Percentiles rank a stretch among this genome's conserved stretches.
Conservation (phyloP, 805 yeast species). For the Teunomyces gatunensis region DNA sequence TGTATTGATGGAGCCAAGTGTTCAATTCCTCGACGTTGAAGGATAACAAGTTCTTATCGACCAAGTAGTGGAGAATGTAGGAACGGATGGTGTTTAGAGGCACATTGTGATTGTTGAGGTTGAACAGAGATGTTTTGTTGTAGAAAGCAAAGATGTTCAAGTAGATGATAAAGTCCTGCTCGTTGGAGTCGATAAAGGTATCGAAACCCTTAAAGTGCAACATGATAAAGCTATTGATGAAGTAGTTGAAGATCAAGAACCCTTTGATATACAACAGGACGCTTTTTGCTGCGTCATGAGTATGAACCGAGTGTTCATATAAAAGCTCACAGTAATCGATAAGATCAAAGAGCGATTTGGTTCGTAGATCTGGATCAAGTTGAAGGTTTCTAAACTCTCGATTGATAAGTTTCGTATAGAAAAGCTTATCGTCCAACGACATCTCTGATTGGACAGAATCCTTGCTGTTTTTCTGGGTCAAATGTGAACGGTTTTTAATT, state of each 20-base stretch:
- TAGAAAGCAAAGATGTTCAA: constrained; percentile 42
- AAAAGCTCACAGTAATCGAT: constrained; percentile 40
- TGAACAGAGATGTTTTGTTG: constrained; percentile 26
- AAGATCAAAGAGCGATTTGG: constrained; percentile 39
- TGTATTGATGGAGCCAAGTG: constrained; percentile 39
- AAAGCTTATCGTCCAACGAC: constrained; percentile 8
- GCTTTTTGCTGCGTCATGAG: constrained; percentile 3
- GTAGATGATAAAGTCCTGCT: constrained; percentile 41
- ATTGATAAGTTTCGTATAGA: constrained; percentile 26
- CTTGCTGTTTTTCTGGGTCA: not conserved
- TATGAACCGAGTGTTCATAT: constrained; percentile 28
- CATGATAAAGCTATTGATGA: constrained; percentile 42
- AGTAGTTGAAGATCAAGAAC: constrained; percentile 41
- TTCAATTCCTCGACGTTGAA: constrained; percentile 37
- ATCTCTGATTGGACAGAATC: not conserved
- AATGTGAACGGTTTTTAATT: too few relatives aligned
- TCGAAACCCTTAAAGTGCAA: constrained; percentile 42
- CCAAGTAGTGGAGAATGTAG: constrained; percentile 28
- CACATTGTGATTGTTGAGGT: constrained; percentile 18
- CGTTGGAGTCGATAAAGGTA: constrained; percentile 33
- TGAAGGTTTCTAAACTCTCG: constrained; percentile 38
- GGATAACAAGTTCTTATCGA: constrained; percentile 24
- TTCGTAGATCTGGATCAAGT: constrained; percentile 25
- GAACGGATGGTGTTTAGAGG: constrained; percentile 19
- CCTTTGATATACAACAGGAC: constrained; percentile 29